Percentiles rank a stretch among this genome's conserved stretches.
These are phyloP conservation scores for Mycena metata DNA, from an alignment of 768 basidiomycete species.

Conservation along the genomic window DNA sequence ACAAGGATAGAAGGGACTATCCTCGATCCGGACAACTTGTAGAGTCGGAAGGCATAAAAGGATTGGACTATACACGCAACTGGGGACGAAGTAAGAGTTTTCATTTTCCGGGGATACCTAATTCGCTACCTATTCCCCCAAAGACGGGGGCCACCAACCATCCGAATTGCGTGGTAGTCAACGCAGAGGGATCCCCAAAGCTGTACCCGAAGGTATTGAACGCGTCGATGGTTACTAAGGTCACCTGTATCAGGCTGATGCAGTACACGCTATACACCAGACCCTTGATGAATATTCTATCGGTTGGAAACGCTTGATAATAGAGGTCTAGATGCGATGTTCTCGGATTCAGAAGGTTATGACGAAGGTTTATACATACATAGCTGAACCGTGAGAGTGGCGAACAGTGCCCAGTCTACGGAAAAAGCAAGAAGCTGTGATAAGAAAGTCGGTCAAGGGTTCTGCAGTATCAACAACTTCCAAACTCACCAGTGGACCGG, in stretches of 20 bases:
- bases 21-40: neutral
- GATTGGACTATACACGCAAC: slow-evolving; percentile 9
- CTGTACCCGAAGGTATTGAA: neutral
- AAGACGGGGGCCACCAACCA: neutral
- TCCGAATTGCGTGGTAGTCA: neutral
- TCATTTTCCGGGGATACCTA: neutral
- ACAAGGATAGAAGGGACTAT: neutral
- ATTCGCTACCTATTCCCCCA: neutral
- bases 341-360: neutral
- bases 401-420: neutral
- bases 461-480: too few species aligned
- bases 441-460: neutral
- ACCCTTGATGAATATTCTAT: neutral
- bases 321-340: neutral
- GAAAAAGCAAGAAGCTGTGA: neutral
- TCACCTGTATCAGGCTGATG: neutral
- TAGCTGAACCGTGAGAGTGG: neutral
- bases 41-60: slow-evolving; percentile 4
- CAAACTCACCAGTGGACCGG: too few species aligned
- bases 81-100: neutral
- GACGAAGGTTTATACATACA: neutral
- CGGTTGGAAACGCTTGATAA: slow-evolving; percentile 17
- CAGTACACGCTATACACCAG: neutral
- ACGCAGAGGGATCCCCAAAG: neutral
- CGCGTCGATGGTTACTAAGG: neutral